A percentile compares a stretch with the other conserved stretches of the same genome.
Conservation (phyloP, 1,139 yeast species). For the Magnusiomyces clavatus region DNA sequence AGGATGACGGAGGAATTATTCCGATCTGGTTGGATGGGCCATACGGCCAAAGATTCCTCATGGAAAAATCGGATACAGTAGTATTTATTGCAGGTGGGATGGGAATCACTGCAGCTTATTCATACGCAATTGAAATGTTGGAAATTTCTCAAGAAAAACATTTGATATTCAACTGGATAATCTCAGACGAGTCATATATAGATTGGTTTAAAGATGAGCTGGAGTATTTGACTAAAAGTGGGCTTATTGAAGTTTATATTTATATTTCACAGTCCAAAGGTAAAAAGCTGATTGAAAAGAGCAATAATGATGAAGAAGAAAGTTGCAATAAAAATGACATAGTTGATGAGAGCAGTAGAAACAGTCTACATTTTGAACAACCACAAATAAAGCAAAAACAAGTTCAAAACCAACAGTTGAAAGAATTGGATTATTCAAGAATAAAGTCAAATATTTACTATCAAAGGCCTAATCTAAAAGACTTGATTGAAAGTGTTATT, state of each 20-base stretch:
- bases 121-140: slow-evolving; percentile 18
- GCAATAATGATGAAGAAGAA: too few species aligned
- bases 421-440: too few species aligned
- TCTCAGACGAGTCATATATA: slow-evolving; percentile 36
- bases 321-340: too few species aligned
- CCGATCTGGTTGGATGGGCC: slow-evolving; percentile 49
- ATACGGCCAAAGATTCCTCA: slow-evolving; percentile 43
- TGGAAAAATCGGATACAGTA: slow-evolving; percentile 43
- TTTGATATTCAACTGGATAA: slow-evolving; percentile 44
- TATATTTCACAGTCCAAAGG: neutral
- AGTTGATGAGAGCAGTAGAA: too few species aligned
- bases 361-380: too few species aligned
- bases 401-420: too few species aligned
- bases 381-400: too few species aligned
- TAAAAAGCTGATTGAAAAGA: too few species aligned
- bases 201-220: slow-evolving; percentile 50
- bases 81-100: slow-evolving; percentile 58
- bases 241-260: slow-evolving; percentile 28
- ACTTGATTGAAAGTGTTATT: too few species aligned
- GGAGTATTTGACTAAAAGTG: slow-evolving; percentile 24
- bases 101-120: slow-evolving; percentile 50
- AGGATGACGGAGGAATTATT: neutral
- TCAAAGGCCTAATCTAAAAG: too few species aligned
- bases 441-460: too few species aligned
- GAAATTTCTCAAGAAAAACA: slow-evolving; percentile 21